A percentile compares a stretch with the other conserved stretches of the same genome.
Conservation (phyloP, 73 alveolate genomes). For the Tetrahymena borealis region DNA sequence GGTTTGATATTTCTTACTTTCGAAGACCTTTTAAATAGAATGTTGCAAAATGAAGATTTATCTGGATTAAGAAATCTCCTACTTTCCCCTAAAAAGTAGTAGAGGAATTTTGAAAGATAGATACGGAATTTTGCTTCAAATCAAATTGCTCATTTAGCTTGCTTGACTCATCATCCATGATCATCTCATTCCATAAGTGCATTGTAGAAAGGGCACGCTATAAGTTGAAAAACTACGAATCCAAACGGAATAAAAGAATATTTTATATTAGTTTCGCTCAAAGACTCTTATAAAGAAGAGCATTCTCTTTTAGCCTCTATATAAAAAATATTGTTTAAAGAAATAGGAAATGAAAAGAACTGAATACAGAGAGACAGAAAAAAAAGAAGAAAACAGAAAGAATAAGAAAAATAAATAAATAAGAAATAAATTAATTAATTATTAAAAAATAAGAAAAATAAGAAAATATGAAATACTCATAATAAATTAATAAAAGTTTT, state of each 20-base stretch:
- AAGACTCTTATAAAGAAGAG: not conserved
- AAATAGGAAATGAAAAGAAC: not conserved
- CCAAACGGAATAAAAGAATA: not conserved
- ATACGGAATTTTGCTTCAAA: not conserved
- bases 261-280: not conserved
- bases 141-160: not conserved
- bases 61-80: not conserved
- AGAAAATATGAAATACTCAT: no score
- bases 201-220: not conserved
- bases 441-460: not conserved
- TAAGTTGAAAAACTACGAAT: not conserved
- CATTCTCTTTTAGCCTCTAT: not conserved
- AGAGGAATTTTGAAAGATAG: not conserved
- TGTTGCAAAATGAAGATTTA: not conserved
- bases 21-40: slow-evolving; percentile 1
- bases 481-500: no score
- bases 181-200: not conserved
- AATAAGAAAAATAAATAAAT: not conserved
- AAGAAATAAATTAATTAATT: not conserved
- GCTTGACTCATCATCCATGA: not conserved
- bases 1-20: not conserved
- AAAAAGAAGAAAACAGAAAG: not conserved
- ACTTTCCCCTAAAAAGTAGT: not conserved
- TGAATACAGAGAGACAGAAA: not conserved
- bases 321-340: not conserved